phyloP scores from a whole-genome alignment of 2,329 filamentous ascomycete species.

The Lasiodiplodia sp. region DNA sequence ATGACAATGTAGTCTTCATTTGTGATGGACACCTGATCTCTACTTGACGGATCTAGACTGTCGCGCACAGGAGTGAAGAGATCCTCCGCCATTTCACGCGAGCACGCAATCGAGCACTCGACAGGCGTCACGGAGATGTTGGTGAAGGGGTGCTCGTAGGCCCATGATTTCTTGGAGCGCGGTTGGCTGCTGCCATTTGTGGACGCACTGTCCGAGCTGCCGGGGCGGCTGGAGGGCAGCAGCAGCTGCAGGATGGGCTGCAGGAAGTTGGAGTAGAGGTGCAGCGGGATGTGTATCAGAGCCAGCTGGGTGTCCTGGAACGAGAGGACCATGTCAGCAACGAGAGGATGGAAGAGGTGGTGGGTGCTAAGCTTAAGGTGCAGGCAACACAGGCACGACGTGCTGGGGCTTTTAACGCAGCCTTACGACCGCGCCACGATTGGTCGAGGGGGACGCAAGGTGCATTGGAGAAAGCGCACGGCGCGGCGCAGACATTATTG shows the following conservation, averaged over 20 bases:
- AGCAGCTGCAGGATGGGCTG: constrained; percentile 88
- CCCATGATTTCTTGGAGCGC: constrained; percentile 51
- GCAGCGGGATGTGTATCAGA: constrained; percentile 87
- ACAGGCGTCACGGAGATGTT: constrained; percentile 93
- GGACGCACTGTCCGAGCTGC: constrained; percentile 34
- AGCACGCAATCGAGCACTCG: constrained; percentile 92
- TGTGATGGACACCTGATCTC: constrained; percentile 71
- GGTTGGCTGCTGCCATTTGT: constrained; percentile 38
- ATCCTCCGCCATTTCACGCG: constrained; percentile 73
- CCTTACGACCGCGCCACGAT: constrained; percentile 27
- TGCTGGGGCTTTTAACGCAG: constrained; percentile 27
- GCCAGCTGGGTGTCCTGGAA: constrained; percentile 83
- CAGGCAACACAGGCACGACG: constrained; percentile 30
- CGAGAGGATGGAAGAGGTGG: neutral
- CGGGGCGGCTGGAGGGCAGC: constrained; percentile 62
- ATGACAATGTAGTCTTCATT: constrained; percentile 86
- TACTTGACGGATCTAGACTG: constrained; percentile 60
- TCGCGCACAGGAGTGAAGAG: constrained; percentile 78
- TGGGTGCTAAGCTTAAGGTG: constrained; percentile 15
- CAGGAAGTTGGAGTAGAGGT: constrained; percentile 77
- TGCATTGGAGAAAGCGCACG: constrained; percentile 18
- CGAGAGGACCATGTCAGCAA: constrained; percentile 46
- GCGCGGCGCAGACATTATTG: constrained; percentile 22
- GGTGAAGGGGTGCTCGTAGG: constrained; percentile 76
- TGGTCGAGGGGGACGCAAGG: constrained; percentile 22